Evolutionary conservation across 169 alveolate genomes (phyloP).

Genomic region (Fabrea salina): DNA sequence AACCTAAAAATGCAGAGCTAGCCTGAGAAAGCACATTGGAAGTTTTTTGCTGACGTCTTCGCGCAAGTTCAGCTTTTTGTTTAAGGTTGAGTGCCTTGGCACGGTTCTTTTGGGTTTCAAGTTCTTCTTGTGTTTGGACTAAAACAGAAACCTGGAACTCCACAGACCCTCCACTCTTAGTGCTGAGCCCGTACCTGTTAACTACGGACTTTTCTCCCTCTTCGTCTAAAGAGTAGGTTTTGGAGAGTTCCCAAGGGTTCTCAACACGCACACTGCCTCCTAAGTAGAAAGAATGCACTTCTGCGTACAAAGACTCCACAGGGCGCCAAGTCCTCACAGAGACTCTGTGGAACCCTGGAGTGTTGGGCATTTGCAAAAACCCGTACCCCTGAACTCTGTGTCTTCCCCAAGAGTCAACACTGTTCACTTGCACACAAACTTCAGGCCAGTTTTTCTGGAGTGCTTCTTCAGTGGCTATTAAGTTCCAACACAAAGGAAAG

Average conservation of each 20-base stretch:
- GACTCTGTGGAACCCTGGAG: constrained; percentile 9
- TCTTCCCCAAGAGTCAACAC: neutral
- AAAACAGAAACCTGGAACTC: constrained; percentile 8
- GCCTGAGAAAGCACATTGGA: neutral
- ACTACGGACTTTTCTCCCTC: constrained; percentile 15
- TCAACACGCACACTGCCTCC: constrained; percentile 25
- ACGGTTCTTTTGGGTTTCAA: neutral
- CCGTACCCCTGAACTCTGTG: constrained; percentile 25
- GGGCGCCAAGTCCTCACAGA: constrained; percentile 14
- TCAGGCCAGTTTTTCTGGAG: neutral
- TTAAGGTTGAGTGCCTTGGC: neutral
- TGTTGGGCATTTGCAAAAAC: neutral
- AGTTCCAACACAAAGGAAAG: constrained; percentile 26
- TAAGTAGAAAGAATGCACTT: constrained; percentile 19
- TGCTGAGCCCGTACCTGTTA: constrained; percentile 24
- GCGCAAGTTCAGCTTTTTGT: constrained; percentile 11
- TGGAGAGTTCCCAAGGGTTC: constrained; percentile 21
- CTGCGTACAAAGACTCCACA: constrained; percentile 1
- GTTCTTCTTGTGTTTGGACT: neutral
- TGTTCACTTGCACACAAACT: constrained; percentile 16
- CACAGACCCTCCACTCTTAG: constrained; percentile 28
- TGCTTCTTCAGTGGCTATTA: constrained; percentile 13
- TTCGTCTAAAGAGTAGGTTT: neutral
- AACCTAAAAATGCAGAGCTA: too few species aligned
- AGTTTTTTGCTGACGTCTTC: neutral